phyloP scores from a whole-genome alignment of 2,329 filamentous ascomycete genomes.

The Aspergillus cejpii region DNA sequence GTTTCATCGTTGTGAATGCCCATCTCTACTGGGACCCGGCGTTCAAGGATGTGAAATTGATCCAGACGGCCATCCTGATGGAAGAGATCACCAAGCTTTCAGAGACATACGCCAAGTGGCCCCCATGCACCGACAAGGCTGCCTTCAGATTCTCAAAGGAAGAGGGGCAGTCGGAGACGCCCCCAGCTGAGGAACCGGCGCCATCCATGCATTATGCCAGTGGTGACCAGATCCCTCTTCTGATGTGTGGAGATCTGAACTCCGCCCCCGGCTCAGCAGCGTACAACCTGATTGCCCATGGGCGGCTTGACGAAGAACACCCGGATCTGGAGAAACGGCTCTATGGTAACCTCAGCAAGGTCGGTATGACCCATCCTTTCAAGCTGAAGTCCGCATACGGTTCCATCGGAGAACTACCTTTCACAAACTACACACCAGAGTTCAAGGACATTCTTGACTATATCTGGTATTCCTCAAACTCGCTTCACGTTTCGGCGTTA shows the following conservation, averaged over 20 bases:
- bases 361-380: slow-evolving; percentile 93
- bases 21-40: slow-evolving; percentile 93
- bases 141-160: slow-evolving; percentile 48
- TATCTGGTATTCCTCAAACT: slow-evolving; percentile 94
- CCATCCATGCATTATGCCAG: slow-evolving; percentile 82
- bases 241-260: slow-evolving; percentile 96
- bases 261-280: slow-evolving; percentile 80
- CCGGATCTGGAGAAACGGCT: slow-evolving; percentile 70
- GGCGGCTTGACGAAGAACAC: slow-evolving; percentile 70
- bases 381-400: slow-evolving; percentile 85
- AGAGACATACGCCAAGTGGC: slow-evolving; percentile 74
- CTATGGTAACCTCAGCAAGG: slow-evolving; percentile 86
- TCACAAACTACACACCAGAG: slow-evolving; percentile 95
- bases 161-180: slow-evolving; percentile 39
- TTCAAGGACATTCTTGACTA: slow-evolving; percentile 93
- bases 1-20: slow-evolving; percentile 86
- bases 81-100: slow-evolving; percentile 81
- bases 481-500: slow-evolving; percentile 72
- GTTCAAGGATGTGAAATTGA: slow-evolving; percentile 88
- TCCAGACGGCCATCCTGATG: slow-evolving; percentile 93
- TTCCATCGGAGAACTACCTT: slow-evolving; percentile 75
- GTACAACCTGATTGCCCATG: slow-evolving; percentile 80
- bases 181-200: slow-evolving; percentile 54
- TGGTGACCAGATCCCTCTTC: slow-evolving; percentile 78
- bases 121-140: slow-evolving; percentile 72